These are phyloP conservation scores for Leishmania major DNA, from an alignment of 208 protist species.

Conservation along the genomic window DNA sequence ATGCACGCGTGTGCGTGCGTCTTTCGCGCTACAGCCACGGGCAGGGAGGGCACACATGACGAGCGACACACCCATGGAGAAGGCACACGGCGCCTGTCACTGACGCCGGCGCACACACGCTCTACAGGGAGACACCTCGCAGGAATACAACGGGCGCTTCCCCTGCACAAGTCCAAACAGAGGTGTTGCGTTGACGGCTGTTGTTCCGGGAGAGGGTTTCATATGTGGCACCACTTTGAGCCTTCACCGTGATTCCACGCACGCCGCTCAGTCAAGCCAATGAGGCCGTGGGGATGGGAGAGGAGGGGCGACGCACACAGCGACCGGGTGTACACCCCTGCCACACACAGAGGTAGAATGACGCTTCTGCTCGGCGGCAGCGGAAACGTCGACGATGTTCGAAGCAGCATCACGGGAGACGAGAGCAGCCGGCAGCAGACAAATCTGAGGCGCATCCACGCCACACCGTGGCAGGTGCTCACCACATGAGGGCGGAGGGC, in stretches of 20 bases:
- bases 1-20: background rate
- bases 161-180: background rate
- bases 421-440: background rate
- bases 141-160: background rate
- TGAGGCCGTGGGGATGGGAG: background rate
- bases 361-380: background rate
- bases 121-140: background rate
- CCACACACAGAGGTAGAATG: background rate
- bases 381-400: background rate
- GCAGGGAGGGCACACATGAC: background rate
- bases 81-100: background rate
- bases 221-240: background rate
- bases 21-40: background rate
- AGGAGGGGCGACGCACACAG: background rate
- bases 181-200: background rate
- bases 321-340: background rate
- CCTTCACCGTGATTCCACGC: background rate
- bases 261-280: background rate
- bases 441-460: background rate
- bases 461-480: background rate
- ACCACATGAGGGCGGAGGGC: constrained; percentile 1
- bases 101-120: background rate
- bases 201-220: background rate
- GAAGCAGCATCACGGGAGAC: background rate
- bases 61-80: background rate